A percentile compares a stretch with the other conserved stretches of the same genome.
Conservation (phyloP, 176 grass and related monocot genomes). For the Eleusine indica region DNA sequence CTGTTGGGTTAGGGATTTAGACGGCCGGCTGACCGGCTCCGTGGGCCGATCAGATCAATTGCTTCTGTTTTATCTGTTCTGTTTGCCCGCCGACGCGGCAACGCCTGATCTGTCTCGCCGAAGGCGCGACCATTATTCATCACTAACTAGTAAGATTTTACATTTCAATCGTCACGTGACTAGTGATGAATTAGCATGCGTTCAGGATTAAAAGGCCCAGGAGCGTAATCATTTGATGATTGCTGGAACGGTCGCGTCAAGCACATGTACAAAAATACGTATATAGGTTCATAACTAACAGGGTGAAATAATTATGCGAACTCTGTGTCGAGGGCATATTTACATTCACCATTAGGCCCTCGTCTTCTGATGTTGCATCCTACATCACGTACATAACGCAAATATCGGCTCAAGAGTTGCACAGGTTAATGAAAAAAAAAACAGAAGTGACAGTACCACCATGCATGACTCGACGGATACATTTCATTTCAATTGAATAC, state of each 20-base stretch:
- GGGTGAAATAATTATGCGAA: no score
- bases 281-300: no score
- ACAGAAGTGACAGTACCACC: not conserved
- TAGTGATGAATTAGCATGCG: not conserved
- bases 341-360: no score
- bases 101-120: no score
- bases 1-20: not conserved
- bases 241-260: not conserved
- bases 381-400: not conserved
- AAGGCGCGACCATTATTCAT: not conserved
- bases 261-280: no score
- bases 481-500: conserved; percentile 46
- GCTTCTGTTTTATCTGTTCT: not conserved
- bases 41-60: no score
- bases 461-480: conserved; percentile 26
- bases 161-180: not conserved
- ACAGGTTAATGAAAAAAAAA: not conserved
- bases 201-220: not conserved
- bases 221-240: not conserved
- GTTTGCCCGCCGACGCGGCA: not conserved
- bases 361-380: no score
- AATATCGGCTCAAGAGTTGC: not conserved
- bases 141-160: not conserved
- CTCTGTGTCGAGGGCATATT: no score
- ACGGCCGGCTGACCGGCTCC: not conserved